Conservation (phyloP, 331 rosid species). For the Acacia concinna region DNA sequence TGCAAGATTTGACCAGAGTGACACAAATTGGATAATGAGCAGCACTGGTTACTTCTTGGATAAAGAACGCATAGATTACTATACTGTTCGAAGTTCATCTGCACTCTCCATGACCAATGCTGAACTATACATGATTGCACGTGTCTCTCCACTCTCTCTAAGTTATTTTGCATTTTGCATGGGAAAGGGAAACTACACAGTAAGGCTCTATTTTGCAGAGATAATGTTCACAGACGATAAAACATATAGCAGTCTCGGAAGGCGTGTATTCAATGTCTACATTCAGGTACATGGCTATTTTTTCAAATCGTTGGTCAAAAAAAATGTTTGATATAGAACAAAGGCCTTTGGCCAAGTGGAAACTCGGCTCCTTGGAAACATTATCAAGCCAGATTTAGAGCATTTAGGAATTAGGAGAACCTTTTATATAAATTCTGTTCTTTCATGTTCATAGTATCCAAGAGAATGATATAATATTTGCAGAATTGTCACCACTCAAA, state of each 20-base stretch:
- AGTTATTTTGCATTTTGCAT: constrained; percentile 59
- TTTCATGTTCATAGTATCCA: neutral
- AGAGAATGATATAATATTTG: neutral
- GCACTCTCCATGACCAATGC: constrained; percentile 38
- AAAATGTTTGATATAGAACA: neutral
- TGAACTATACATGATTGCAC: constrained; percentile 51
- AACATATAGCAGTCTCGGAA: constrained; percentile 52
- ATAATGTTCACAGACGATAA: constrained; percentile 42
- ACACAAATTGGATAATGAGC: constrained; percentile 51
- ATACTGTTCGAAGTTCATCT: constrained; percentile 11
- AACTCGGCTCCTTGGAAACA: neutral
- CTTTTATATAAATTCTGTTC: neutral
- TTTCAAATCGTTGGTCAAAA: neutral
- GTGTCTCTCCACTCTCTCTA: constrained; percentile 61
- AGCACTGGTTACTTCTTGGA: constrained; percentile 57
- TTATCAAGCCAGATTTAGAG: neutral
- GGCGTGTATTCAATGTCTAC: constrained; percentile 62
- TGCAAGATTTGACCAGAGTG: constrained; percentile 12
- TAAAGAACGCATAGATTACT: neutral
- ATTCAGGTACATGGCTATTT: constrained; percentile 47
- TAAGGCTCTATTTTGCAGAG: constrained; percentile 61
- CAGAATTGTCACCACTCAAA: neutral
- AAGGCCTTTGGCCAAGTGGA: neutral
- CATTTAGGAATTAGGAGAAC: neutral
- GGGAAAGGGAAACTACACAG: constrained; percentile 52